Percentiles rank a stretch among this genome's conserved stretches.
Conservation (phyloP, 306 rosid species). For the Lathyrus sativus region DNA sequence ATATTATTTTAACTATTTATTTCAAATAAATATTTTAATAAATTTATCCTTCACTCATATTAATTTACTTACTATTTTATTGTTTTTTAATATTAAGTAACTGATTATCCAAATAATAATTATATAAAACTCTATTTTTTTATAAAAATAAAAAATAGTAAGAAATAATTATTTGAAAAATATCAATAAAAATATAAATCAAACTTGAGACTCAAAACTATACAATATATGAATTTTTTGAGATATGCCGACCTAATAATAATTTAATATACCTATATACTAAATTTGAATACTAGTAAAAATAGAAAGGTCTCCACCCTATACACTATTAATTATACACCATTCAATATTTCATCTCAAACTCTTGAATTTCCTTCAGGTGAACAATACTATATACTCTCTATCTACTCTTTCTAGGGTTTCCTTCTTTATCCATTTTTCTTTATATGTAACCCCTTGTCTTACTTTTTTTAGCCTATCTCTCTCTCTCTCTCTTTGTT, state of each 20-base stretch:
- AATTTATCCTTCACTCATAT: neutral
- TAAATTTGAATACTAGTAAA: conserved; percentile 26
- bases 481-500: neutral
- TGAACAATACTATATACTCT: conserved; percentile 16
- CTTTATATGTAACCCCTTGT: conserved; percentile 12
- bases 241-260: too few relatives aligned
- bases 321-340: conserved; percentile 18
- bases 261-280: neutral
- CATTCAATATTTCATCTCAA: neutral
- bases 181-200: too few relatives aligned
- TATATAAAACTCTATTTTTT: too few relatives aligned
- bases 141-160: too few relatives aligned
- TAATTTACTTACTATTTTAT: neutral
- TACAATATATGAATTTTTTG: too few relatives aligned
- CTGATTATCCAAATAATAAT: too few relatives aligned
- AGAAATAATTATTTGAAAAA: too few relatives aligned
- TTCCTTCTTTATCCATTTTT: conserved; percentile 38
- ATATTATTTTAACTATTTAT: neutral
- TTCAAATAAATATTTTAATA: neutral
- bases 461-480: neutral
- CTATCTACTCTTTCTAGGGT: conserved; percentile 41
- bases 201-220: too few relatives aligned
- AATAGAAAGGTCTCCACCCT: conserved; percentile 40
- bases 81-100: too few relatives aligned
- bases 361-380: conserved; percentile 6